phyloP scores from a whole-genome alignment of 225 moss, liverwort and hornwort genomes.

The Sphagnum tenellum region DNA sequence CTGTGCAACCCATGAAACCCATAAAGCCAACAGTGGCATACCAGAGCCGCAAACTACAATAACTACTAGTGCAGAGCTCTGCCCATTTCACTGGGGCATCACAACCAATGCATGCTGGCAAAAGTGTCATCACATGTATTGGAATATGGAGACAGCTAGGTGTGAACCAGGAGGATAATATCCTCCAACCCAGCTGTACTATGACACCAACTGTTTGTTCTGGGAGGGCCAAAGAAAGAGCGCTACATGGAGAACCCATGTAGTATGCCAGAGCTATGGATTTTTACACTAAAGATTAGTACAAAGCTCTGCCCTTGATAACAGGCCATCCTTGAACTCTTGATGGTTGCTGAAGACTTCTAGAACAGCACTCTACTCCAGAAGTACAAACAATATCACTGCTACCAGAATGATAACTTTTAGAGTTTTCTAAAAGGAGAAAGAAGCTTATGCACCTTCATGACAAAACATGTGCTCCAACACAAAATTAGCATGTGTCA shows the following conservation, averaged over 20 bases:
- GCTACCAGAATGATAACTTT: not conserved
- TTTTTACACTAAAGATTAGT: not conserved
- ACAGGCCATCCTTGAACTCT: not conserved
- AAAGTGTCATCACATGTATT: not conserved
- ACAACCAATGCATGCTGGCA: not conserved
- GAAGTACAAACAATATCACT: not conserved
- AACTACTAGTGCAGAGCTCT: not conserved
- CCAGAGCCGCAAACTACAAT: not conserved
- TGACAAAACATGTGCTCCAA: conserved; percentile 92
- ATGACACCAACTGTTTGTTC: conserved; percentile 7
- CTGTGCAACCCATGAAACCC: conserved; percentile 13
- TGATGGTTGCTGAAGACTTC: too few relatives aligned
- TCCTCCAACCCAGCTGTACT: conserved; percentile 4
- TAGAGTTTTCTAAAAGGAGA: not conserved
- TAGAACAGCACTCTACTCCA: not conserved
- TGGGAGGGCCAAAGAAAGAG: conserved; percentile 3
- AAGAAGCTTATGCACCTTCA: conserved; percentile 39
- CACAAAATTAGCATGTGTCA: conserved; percentile 76
- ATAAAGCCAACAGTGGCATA: not conserved
- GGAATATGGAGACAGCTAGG: conserved; percentile 12
- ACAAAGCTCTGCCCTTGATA: conserved; percentile 1
- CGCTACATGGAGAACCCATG: conserved; percentile 6
- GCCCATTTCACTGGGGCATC: not conserved
- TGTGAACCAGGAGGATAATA: conserved; percentile 1
- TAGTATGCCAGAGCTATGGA: conserved; percentile 2